These are phyloP conservation scores for Cudoniella acicularis DNA, from an alignment of 495 filamentous ascomycete genomes.

Conservation along the genomic window DNA sequence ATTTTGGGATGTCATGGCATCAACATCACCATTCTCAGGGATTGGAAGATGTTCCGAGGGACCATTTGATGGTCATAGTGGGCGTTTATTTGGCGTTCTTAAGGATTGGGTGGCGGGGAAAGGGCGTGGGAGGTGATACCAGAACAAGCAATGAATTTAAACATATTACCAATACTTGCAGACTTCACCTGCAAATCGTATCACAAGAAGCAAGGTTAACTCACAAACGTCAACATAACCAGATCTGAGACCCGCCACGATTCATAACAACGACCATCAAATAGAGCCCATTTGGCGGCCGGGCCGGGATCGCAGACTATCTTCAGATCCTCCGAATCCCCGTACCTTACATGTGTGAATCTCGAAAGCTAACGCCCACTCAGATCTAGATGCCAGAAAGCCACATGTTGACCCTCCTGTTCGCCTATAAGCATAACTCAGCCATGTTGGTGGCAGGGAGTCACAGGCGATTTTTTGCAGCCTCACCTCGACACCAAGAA, in stretches of 20 bases:
- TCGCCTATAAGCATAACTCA: neutral
- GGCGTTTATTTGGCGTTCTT: slow-evolving; percentile 19
- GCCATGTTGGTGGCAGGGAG: neutral
- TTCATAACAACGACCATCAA: slow-evolving; percentile 6
- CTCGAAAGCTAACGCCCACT: neutral
- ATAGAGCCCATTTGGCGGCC: slow-evolving; percentile 13
- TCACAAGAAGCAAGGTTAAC: neutral
- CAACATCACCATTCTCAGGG: slow-evolving; percentile 10
- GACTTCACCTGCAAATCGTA: neutral
- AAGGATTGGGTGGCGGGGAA: slow-evolving; percentile 7
- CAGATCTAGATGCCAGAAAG: neutral
- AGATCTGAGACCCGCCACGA: slow-evolving; percentile 4
- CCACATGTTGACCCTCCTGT: neutral
- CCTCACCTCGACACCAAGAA: neutral
- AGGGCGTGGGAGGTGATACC: slow-evolving; percentile 18
- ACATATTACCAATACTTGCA: slow-evolving; percentile 2
- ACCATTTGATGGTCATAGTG: neutral
- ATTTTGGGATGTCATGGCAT: slow-evolving; percentile 9
- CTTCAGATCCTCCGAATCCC: neutral
- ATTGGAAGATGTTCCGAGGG: slow-evolving; percentile 8
- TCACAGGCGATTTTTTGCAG: neutral
- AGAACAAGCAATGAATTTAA: slow-evolving; percentile 25
- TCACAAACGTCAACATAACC: neutral
- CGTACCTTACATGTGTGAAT: neutral
- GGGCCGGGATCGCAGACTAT: neutral